Evolutionary conservation across 805 yeast species (phyloP).

Genomic region (Metschnikowia cubensis): DNA sequence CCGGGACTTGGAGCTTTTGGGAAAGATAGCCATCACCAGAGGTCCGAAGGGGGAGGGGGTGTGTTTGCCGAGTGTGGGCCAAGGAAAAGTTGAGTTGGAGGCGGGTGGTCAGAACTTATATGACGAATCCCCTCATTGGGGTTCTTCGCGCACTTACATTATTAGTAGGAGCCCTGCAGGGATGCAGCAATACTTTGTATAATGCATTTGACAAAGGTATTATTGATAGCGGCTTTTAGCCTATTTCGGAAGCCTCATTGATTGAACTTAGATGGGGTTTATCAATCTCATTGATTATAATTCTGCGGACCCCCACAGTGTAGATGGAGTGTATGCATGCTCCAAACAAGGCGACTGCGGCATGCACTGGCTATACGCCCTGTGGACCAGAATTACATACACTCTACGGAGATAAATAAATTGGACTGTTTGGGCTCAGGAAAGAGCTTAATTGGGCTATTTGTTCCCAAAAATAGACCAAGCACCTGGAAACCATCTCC

Average conservation of each 20-base stretch:
- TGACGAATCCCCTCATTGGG: background rate
- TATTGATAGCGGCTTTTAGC: background rate
- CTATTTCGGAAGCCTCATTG: background rate
- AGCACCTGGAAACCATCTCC: no score
- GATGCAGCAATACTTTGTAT: background rate
- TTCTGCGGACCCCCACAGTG: no score
- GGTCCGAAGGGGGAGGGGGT: background rate
- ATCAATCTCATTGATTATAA: no score
- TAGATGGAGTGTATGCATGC: background rate
- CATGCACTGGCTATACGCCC: background rate
- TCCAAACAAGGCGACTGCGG: background rate
- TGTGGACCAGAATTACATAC: background rate
- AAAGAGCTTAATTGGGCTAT: no score
- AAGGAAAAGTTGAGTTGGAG: background rate
- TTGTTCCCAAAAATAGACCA: background rate
- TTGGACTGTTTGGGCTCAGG: no score
- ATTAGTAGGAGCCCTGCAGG: background rate
- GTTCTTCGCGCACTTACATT: background rate
- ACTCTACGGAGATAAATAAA: background rate
- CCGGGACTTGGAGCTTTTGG: constrained; percentile 6
- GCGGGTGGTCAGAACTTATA: background rate
- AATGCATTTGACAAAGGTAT: background rate
- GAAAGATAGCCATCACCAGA: constrained; percentile 12
- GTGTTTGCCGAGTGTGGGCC: background rate
- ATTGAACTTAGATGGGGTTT: background rate